Conservation (phyloP, 208 protist genomes). For the Leishmania braziliensis region DNA sequence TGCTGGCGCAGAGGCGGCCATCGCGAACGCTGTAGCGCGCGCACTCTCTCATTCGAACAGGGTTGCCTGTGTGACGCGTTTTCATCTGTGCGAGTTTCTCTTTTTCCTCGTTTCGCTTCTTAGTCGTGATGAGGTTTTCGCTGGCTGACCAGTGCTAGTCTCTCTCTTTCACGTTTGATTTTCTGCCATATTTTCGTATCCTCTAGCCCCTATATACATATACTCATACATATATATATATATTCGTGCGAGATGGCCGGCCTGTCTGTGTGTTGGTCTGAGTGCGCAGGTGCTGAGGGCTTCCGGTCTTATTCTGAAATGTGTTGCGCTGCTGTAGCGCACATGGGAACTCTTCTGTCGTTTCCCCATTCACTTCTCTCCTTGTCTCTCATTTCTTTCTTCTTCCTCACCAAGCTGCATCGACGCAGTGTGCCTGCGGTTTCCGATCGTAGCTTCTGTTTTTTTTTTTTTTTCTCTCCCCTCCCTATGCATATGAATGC, state of each 20-base stretch:
- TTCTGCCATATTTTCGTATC: not conserved
- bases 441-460: not conserved
- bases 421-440: not conserved
- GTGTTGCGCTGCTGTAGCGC: not conserved
- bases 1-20: constrained; percentile 38
- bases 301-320: not conserved
- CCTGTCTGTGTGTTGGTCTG: not conserved
- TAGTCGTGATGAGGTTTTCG: not conserved
- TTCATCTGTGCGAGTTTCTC: too few species aligned
- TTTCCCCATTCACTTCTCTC: too few species aligned
- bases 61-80: not conserved
- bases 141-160: too few species aligned
- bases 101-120: not conserved
- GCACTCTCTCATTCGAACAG: not conserved
- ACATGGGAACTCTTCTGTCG: not conserved
- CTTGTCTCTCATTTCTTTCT: not conserved
- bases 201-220: not conserved
- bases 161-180: not conserved
- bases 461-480: not conserved
- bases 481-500: not conserved
- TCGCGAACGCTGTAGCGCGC: constrained; percentile 59
- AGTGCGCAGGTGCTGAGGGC: not conserved
- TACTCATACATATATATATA: not conserved
- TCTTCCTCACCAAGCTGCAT: not conserved
- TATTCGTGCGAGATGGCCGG: not conserved